phyloP scores from a whole-genome alignment of 2,329 filamentous ascomycete genomes.

The Monosporascus sp. region DNA sequence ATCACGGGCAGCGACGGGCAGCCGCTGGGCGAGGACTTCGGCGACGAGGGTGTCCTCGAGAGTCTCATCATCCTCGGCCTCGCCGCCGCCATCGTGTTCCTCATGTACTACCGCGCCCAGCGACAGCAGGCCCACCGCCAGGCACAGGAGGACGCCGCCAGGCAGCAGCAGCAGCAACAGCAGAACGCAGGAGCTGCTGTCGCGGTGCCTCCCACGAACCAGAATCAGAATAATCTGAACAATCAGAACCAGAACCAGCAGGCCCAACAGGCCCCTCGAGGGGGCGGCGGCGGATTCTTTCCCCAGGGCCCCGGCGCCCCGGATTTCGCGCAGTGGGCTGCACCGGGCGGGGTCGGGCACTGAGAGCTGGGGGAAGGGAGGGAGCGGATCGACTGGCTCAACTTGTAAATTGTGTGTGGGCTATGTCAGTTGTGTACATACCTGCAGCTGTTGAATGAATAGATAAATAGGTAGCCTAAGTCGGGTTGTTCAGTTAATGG shows the following conservation, averaged over 20 bases:
- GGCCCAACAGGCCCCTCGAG: conserved; percentile 9
- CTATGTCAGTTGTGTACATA: no score
- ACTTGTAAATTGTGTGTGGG: no score
- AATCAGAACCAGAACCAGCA: conserved; percentile 2
- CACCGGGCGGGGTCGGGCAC: conserved; percentile 58
- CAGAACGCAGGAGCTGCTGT: conserved; percentile 8
- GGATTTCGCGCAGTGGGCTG: conserved; percentile 59
- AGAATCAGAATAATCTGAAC: conserved; percentile 3
- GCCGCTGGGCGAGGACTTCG: conserved; percentile 55
- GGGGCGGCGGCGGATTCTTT: conserved; percentile 22
- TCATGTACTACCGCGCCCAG: conserved; percentile 78
- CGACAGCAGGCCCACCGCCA: conserved; percentile 52
- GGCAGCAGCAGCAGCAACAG: conserved; percentile 11
- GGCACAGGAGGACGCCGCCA: conserved; percentile 25
- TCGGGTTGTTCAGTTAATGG: no score
- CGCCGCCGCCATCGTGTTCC: conserved; percentile 64
- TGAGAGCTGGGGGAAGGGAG: conserved; percentile 14
- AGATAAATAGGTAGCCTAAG: no score
- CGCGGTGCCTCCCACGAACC: conserved; percentile 8
- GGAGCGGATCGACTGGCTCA: no score
- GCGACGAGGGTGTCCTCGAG: conserved; percentile 76
- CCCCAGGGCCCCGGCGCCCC: conserved; percentile 57
- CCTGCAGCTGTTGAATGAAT: no score
- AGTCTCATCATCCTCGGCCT: conserved; percentile 78
- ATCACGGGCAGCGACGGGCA: conserved; percentile 52